A percentile compares a stretch with the other conserved stretches of the same genome.
phyloP scores from a whole-genome alignment of 352 stramenopile genomes.

The Globisporangium apiculatum region DNA sequence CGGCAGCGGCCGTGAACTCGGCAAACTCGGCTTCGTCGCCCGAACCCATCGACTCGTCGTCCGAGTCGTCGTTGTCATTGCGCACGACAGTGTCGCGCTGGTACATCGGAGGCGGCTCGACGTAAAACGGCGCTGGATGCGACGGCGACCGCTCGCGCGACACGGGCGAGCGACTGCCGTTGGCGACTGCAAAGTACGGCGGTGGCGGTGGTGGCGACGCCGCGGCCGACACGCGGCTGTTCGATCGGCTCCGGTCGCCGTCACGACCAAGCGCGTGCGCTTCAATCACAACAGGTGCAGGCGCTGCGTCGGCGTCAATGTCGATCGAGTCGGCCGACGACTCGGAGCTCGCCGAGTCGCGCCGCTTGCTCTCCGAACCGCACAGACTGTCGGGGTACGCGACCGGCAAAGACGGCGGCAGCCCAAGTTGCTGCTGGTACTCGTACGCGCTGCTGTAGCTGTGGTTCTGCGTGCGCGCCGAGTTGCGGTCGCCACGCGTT shows the following conservation, averaged over 20 bases:
- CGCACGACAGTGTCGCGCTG: conserved; percentile 3
- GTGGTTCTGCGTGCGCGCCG: conserved; percentile 11
- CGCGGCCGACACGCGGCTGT: conserved; percentile 16
- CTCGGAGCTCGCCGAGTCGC: conserved; percentile 46
- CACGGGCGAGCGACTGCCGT: background rate
- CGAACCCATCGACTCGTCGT: conserved; percentile 30
- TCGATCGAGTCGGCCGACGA: conserved; percentile 68
- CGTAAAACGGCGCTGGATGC: background rate
- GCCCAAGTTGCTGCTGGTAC: conserved; percentile 10
- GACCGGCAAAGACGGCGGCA: conserved; percentile 4
- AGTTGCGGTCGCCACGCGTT: background rate
- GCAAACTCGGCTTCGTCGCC: conserved; percentile 23
- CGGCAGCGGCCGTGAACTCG: background rate
- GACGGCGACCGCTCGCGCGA: background rate
- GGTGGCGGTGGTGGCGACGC: background rate
- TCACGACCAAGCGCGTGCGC: too few relatives aligned
- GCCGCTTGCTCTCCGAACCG: conserved; percentile 14
- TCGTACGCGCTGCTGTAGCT: conserved; percentile 8
- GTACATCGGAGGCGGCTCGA: background rate
- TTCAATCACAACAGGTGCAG: background rate
- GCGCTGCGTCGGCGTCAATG: conserved; percentile 33
- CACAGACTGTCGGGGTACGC: conserved; percentile 6
- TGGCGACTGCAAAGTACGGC: conserved; percentile 7
- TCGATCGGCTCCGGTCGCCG: conserved; percentile 2
- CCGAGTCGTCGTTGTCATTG: conserved; percentile 28